Percentiles rank a stretch among this genome's conserved stretches.
These are phyloP conservation scores for Lentinula guzmanii DNA, from an alignment of 768 basidiomycete species.

Conservation along the genomic window DNA sequence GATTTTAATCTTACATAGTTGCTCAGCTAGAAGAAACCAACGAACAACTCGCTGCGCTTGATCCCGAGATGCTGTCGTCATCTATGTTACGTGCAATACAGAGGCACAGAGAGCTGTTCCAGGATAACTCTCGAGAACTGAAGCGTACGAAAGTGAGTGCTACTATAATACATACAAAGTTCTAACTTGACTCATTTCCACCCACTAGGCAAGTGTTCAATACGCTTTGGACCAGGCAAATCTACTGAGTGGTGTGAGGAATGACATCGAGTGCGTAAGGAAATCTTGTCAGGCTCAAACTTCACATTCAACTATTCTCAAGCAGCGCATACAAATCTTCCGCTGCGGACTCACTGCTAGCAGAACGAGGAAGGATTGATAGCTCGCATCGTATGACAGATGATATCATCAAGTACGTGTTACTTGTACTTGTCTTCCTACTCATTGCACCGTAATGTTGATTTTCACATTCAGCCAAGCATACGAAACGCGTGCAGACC, in stretches of 20 bases:
- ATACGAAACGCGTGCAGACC: slow-evolving; percentile 93
- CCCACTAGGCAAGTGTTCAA: slow-evolving; percentile 64
- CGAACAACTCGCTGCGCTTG: slow-evolving; percentile 65
- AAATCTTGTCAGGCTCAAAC: not conserved
- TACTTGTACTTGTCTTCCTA: not conserved
- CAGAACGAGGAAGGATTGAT: slow-evolving; percentile 87
- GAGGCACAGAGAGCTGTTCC: slow-evolving; percentile 83
- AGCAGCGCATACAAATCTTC: slow-evolving; percentile 86
- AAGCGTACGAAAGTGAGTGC: slow-evolving; percentile 70
- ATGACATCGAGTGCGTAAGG: slow-evolving; percentile 83
- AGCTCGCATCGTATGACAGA: slow-evolving; percentile 94
- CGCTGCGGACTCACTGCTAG: slow-evolving; percentile 78
- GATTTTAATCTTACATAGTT: slow-evolving; percentile 13
- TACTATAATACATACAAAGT: not conserved
- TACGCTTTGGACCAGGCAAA: slow-evolving; percentile 83
- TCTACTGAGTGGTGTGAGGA: slow-evolving; percentile 83
- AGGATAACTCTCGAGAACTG: slow-evolving; percentile 83
- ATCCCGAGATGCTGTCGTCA: slow-evolving; percentile 67
- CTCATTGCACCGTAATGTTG: not conserved
- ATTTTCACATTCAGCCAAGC: slow-evolving; percentile 64
- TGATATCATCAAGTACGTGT: slow-evolving; percentile 73
- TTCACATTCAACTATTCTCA: not conserved
- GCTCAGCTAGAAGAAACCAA: slow-evolving; percentile 80
- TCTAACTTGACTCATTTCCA: not conserved
- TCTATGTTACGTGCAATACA: slow-evolving; percentile 88